Conservation (phyloP, 2,329 filamentous ascomycete species). For the Sarocladium kiliense region DNA sequence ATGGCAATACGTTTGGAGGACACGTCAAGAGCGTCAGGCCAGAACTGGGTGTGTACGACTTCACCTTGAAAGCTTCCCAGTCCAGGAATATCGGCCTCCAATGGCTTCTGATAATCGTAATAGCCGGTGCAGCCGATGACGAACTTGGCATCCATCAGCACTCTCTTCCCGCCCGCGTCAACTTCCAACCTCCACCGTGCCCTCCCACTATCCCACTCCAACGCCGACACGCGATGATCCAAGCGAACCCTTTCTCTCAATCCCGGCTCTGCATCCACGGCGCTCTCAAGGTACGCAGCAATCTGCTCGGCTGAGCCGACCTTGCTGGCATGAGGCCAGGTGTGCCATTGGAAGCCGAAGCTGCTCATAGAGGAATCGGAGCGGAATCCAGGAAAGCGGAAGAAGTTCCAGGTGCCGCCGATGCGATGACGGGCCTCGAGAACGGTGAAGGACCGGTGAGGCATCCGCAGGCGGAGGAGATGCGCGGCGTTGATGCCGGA, state of each 20-base stretch:
- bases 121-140: slow-evolving; percentile 57
- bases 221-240: slow-evolving; percentile 36
- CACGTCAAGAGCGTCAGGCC: slow-evolving; percentile 62
- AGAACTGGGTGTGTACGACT: slow-evolving; percentile 67
- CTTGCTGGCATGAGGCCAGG: slow-evolving; percentile 51
- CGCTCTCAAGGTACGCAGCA: slow-evolving; percentile 43
- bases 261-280: slow-evolving; percentile 36
- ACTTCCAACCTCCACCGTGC: slow-evolving; percentile 49
- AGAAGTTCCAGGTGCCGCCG: slow-evolving; percentile 71
- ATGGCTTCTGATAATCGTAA: slow-evolving; percentile 61
- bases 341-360: slow-evolving; percentile 63
- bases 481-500: slow-evolving; percentile 69
- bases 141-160: slow-evolving; percentile 41
- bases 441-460: slow-evolving; percentile 51
- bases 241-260: slow-evolving; percentile 48
- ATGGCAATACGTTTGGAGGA: slow-evolving; percentile 61
- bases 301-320: slow-evolving; percentile 47
- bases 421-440: slow-evolving; percentile 59
- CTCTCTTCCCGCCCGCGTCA: slow-evolving; percentile 17
- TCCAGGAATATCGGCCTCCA: slow-evolving; percentile 56
- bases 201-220: slow-evolving; percentile 46
- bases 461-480: slow-evolving; percentile 51
- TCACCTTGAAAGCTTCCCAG: slow-evolving; percentile 58
- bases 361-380: slow-evolving; percentile 54
- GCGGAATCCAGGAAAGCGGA: slow-evolving; percentile 66